Evolutionary conservation across 768 basidiomycete species (phyloP).

Genomic region (Goffeauzyma gilvescens): DNA sequence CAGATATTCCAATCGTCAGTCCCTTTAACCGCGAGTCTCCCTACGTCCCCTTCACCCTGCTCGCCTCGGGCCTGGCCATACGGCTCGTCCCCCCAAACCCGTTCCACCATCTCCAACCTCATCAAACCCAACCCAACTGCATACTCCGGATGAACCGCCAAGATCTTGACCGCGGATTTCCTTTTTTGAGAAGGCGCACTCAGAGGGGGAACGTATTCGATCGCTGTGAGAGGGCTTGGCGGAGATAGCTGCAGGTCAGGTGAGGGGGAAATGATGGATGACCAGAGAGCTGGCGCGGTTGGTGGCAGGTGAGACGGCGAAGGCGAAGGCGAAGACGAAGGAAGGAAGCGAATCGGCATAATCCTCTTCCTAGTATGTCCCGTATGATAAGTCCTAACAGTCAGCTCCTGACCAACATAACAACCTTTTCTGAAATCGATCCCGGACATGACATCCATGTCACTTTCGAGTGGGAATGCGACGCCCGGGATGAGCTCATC

Average conservation of each 20-base stretch:
- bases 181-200: slow-evolving; percentile 37
- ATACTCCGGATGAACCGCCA: slow-evolving; percentile 33
- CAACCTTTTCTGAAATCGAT: slow-evolving; percentile 97
- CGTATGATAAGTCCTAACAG: slow-evolving; percentile 88
- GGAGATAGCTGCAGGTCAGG: slow-evolving; percentile 7
- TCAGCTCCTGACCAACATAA: slow-evolving; percentile 93
- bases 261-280: slow-evolving; percentile 4
- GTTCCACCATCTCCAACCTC: slow-evolving; percentile 54
- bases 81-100: slow-evolving; percentile 18
- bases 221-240: slow-evolving; percentile 6
- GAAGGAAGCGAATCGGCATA: slow-evolving; percentile 48
- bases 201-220: slow-evolving; percentile 9
- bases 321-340: slow-evolving; percentile 6
- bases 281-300: slow-evolving; percentile 9
- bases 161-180: slow-evolving; percentile 56
- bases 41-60: slow-evolving; percentile 30
- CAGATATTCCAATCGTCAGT: slow-evolving; percentile 43
- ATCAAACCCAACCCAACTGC: slow-evolving; percentile 60
- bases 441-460: slow-evolving; percentile 84
- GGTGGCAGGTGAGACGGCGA: slow-evolving; percentile 8
- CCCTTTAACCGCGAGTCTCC: slow-evolving; percentile 30
- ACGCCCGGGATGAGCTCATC: slow-evolving; percentile 55
- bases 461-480: slow-evolving; percentile 83
- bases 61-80: neutral
- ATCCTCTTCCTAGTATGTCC: slow-evolving; percentile 79